phyloP scores from a whole-genome alignment of 768 basidiomycete genomes.

The Psilocybe cyanescens region DNA sequence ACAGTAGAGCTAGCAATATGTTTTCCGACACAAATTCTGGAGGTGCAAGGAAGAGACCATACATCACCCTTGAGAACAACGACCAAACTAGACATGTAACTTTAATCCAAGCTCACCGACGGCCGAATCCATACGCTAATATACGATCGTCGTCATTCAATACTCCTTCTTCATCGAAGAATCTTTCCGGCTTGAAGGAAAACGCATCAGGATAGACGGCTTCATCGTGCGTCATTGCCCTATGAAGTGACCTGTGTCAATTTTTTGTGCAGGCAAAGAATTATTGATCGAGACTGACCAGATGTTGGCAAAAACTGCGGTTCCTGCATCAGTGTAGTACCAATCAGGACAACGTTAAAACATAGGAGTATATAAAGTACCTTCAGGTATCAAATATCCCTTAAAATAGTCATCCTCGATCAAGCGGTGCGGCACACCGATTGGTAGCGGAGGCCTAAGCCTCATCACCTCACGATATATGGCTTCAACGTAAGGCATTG shows the following conservation, averaged over 20 bases:
- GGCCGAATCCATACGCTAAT: slow-evolving; percentile 13
- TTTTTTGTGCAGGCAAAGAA: no score
- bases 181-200: slow-evolving; percentile 34
- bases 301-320: background rate
- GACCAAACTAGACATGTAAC: background rate
- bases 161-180: slow-evolving; percentile 23
- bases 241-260: background rate
- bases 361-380: background rate
- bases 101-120: background rate
- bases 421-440: slow-evolving; percentile 25
- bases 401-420: slow-evolving; percentile 26
- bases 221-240: slow-evolving; percentile 31
- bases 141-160: slow-evolving; percentile 22
- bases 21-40: background rate
- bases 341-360: background rate
- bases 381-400: slow-evolving; percentile 30
- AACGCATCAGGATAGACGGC: slow-evolving; percentile 35
- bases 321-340: background rate
- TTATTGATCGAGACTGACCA: background rate
- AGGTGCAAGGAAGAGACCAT: no score
- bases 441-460: slow-evolving; percentile 16
- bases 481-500: slow-evolving; percentile 29
- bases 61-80: no score
- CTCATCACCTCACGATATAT: slow-evolving; percentile 23
- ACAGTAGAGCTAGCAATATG: slow-evolving; percentile 2